Evolutionary conservation across 495 filamentous ascomycete genomes (phyloP), one percentile per base, ranked within the genome.

Genomic region (Aspergillus bridgeri): DNA sequence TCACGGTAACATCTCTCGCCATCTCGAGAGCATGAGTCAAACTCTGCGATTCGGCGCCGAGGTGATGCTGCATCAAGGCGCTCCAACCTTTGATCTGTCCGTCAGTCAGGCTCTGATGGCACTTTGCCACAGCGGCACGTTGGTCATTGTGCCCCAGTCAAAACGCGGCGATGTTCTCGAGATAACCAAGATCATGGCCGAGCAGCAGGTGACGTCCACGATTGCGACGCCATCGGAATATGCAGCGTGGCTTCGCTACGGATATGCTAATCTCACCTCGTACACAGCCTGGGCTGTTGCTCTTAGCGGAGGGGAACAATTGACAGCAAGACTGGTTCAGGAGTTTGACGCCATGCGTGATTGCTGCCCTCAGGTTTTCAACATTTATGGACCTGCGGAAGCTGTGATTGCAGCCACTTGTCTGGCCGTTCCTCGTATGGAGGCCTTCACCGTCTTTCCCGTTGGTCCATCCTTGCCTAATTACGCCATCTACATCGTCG

Each of bases 161-260:
- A 50, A 57, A 2, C 70, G 74, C 2, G 65, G 70, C 6, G 69
- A 77, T 56, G 68, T 74, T 0, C 46, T 65, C 11, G 65, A 62
- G n/a, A 51, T 78, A 3, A 55, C 74, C 7, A 56, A 65, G 5
- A 55, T 79, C 29, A 75, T 81, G 2, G 9, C 2, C 3, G 46
- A 68, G 2, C 48, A 75, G n/a, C 46, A 54, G 0, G 64, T 81
- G 20, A 76, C 76, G 0, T 70, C 57, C 43, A 77, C 75, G 9
- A 56, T 68, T 42, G 71, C 65, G 0, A 78, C 74, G 0, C 75
- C 77, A 3, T 70, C 76, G 0, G 79, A 81, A 57, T 77, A 79
- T 58, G 53, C 60, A 0, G 45, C 52, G 8, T 73, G 66, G 74
- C 20, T 80, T 2, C 65, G 58, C 7, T 67, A 75, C 46, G 72